Conservation (phyloP, 306 rosid species). For the Amphicarpaea edgeworthii region DNA sequence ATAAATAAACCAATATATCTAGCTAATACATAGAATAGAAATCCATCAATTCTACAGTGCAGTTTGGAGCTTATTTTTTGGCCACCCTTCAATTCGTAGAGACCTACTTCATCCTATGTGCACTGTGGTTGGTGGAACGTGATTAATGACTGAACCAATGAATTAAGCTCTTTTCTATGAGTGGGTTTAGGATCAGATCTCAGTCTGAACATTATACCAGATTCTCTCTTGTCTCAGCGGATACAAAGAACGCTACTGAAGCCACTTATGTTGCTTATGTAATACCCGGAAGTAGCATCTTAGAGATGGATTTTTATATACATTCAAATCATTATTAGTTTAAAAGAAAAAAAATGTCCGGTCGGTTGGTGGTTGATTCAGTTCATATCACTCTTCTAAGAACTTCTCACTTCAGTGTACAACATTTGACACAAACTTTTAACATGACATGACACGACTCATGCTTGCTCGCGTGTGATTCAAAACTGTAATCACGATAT, state of each 20-base stretch:
- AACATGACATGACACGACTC: neutral
- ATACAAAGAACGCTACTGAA: constrained; percentile 1
- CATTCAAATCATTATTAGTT: neutral
- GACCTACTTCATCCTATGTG: constrained; percentile 1
- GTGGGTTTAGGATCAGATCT: constrained; percentile 41
- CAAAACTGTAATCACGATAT: neutral
- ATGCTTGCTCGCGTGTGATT: neutral
- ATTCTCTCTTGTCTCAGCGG: constrained; percentile 34
- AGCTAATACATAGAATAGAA: neutral
- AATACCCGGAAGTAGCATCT: constrained; percentile 23
- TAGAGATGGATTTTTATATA: neutral
- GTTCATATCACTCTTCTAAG: neutral
- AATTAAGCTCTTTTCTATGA: neutral
- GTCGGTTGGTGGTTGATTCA: neutral
- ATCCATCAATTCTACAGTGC: neutral
- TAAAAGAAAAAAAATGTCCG: neutral
- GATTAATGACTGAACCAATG: constrained; percentile 18
- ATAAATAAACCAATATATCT: neutral
- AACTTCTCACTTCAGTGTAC: neutral
- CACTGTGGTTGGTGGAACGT: constrained; percentile 48
- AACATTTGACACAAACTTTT: neutral
- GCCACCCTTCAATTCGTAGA: no score
- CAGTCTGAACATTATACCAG: constrained; percentile 31
- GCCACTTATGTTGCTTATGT: constrained; percentile 1
- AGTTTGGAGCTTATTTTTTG: no score